Conservation (phyloP, 441 rosid species). For the Gossypium davidsonii region DNA sequence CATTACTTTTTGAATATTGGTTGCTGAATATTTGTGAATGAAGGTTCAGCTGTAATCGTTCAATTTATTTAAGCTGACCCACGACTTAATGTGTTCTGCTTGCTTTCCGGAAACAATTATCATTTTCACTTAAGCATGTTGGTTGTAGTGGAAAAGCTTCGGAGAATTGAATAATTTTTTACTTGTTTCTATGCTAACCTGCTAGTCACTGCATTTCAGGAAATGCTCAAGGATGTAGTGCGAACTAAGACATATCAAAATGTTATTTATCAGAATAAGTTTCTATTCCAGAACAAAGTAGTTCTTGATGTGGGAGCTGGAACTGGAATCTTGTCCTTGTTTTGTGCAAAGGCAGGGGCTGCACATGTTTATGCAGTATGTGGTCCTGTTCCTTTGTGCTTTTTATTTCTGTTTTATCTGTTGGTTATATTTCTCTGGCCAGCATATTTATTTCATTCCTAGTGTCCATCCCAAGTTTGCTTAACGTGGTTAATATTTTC, state of each 20-base stretch:
- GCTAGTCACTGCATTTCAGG: slow-evolving; percentile 42
- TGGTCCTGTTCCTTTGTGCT: neutral
- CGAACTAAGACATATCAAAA: slow-evolving; percentile 95
- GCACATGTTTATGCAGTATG: slow-evolving; percentile 89
- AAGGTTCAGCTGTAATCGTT: neutral
- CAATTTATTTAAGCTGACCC: neutral
- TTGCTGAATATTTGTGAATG: neutral
- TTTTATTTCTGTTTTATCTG: neutral
- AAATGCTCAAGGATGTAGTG: slow-evolving; percentile 91
- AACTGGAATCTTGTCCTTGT: slow-evolving; percentile 89
- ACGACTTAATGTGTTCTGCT: neutral
- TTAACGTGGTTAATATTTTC: slow-evolving; percentile 13
- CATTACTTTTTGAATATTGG: neutral
- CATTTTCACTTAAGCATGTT: neutral
- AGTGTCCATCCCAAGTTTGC: neutral
- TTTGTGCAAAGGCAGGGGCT: slow-evolving; percentile 97
- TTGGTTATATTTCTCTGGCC: neutral
- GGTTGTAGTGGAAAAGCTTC: neutral
- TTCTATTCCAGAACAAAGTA: slow-evolving; percentile 79
- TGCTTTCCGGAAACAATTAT: neutral
- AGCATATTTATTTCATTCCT: neutral
- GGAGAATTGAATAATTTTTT: neutral
- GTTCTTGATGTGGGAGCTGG: slow-evolving; percentile 99
- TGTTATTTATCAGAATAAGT: slow-evolving; percentile 85
- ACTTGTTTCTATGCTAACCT: neutral